Evolutionary conservation across 2,329 filamentous ascomycete genomes (phyloP).

Genomic region (Metarhizium anisopliae): DNA sequence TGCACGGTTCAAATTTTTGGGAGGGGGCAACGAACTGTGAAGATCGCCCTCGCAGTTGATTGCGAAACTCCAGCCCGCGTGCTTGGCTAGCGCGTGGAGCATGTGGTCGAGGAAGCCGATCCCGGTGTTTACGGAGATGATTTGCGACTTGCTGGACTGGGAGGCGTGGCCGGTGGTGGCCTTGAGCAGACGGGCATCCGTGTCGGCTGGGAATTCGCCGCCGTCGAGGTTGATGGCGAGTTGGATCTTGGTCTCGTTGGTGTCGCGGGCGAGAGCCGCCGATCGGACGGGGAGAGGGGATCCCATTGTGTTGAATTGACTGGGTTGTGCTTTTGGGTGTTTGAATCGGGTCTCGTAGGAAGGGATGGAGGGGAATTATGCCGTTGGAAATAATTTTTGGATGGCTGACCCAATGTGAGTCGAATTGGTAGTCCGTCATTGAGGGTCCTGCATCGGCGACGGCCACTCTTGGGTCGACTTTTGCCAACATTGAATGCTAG

Average conservation of each 20-base stretch:
- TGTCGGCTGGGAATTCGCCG: slow-evolving; percentile 62
- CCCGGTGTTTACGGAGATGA: slow-evolving; percentile 81
- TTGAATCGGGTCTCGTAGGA: not conserved
- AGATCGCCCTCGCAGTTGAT: slow-evolving; percentile 81
- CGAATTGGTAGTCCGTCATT: too few species aligned
- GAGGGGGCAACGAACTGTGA: slow-evolving; percentile 50
- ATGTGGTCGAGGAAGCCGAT: slow-evolving; percentile 99
- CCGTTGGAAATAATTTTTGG: not conserved
- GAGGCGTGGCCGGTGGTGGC: slow-evolving; percentile 61
- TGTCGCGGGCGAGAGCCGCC: slow-evolving; percentile 75
- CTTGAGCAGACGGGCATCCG: slow-evolving; percentile 45
- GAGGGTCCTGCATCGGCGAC: too few species aligned
- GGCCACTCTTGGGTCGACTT: too few species aligned
- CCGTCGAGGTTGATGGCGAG: slow-evolving; percentile 90
- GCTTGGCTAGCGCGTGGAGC: slow-evolving; percentile 93
- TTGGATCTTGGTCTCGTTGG: slow-evolving; percentile 97
- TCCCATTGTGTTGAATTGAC: slow-evolving; percentile 12
- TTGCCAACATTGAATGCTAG: not conserved
- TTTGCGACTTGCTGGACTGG: slow-evolving; percentile 75
- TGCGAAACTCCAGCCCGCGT: slow-evolving; percentile 85
- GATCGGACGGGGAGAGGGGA: slow-evolving; percentile 43
- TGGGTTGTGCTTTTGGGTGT: too few species aligned
- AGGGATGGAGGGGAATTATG: not conserved
- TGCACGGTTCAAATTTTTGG: not conserved
- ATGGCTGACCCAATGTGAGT: too few species aligned